Conservation (phyloP, 768 basidiomycete species). For the Kwoniella heveanensis region DNA sequence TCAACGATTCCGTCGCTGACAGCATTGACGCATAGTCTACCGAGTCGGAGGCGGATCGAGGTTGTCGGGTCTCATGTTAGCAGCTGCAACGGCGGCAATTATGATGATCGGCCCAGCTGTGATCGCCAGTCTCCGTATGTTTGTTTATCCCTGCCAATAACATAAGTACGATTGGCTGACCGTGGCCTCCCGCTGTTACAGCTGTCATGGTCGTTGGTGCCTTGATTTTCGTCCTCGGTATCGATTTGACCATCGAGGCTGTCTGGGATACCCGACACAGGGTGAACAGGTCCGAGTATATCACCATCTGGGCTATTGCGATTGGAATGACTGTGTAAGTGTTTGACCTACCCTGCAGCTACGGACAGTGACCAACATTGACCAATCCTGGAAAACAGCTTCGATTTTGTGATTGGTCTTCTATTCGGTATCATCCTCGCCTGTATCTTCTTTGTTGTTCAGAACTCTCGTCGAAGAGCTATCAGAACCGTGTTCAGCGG, state of each 20-base stretch:
- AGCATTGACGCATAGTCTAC: conserved; percentile 66
- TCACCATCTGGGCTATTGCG: conserved; percentile 58
- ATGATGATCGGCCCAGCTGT: conserved; percentile 82
- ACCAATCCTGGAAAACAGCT: conserved; percentile 30
- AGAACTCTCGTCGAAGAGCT: conserved; percentile 80
- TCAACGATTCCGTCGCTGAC: neutral
- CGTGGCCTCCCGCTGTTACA: too few species aligned
- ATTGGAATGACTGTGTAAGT: conserved; percentile 74
- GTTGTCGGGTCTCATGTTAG: conserved; percentile 81
- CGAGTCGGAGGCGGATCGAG: conserved; percentile 87
- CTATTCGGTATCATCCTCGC: conserved; percentile 88
- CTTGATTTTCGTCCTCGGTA: conserved; percentile 88
- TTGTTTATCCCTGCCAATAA: too few species aligned
- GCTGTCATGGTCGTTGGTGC: conserved; percentile 89
- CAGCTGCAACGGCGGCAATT: conserved; percentile 69
- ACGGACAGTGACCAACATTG: neutral
- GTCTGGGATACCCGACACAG: conserved; percentile 92
- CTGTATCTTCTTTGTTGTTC: conserved; percentile 97
- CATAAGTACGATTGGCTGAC: too few species aligned
- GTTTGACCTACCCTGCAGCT: conserved; percentile 56
- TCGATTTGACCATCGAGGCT: conserved; percentile 93
- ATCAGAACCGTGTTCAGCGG: conserved; percentile 83
- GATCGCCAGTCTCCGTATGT: conserved; percentile 87
- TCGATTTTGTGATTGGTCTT: conserved; percentile 91
- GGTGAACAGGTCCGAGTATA: conserved; percentile 68